Evolutionary conservation across 371 early-diverging fungal species (phyloP).

Genomic region (Mortierella sp.): DNA sequence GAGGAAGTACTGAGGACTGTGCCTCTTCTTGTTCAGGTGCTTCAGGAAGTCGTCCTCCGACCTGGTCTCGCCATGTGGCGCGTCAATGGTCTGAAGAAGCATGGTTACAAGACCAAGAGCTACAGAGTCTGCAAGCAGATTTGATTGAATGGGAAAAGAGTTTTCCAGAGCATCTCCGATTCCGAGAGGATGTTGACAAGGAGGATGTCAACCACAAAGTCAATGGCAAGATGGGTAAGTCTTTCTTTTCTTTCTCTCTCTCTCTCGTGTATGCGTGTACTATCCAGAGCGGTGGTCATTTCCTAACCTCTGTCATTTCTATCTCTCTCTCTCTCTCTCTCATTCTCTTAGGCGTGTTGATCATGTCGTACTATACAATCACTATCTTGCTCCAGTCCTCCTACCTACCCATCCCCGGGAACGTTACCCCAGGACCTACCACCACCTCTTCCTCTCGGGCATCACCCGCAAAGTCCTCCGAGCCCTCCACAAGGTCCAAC

Average conservation of each 20-base stretch:
- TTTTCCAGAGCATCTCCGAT: not conserved
- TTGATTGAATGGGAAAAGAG: not conserved
- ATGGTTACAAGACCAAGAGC: not conserved
- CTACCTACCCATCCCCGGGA: not conserved
- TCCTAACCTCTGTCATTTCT: not conserved
- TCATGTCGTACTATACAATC: not conserved
- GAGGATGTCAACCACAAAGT: not conserved
- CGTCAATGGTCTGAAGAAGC: not conserved
- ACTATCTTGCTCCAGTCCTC: not conserved
- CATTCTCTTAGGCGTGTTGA: not conserved
- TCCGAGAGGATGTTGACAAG: not conserved
- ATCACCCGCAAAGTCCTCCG: conserved; percentile 14
- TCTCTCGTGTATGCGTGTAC: not conserved
- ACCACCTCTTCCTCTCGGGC: not conserved
- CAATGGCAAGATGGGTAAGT: conserved; percentile 5
- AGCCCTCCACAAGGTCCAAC: not conserved
- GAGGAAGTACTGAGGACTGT: not conserved
- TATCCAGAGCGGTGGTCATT: not conserved
- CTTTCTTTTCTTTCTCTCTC: not conserved
- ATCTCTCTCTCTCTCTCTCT: not conserved
- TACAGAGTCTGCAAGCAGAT: not conserved
- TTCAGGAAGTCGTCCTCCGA: not conserved
- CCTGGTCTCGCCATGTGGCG: not conserved
- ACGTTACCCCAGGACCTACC: not conserved
- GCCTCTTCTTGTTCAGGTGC: not conserved